A percentile compares a stretch with the other conserved stretches of the same genome.
Conservation (phyloP, 78 protist species). For the Dictyostelium brefeldianum region DNA sequence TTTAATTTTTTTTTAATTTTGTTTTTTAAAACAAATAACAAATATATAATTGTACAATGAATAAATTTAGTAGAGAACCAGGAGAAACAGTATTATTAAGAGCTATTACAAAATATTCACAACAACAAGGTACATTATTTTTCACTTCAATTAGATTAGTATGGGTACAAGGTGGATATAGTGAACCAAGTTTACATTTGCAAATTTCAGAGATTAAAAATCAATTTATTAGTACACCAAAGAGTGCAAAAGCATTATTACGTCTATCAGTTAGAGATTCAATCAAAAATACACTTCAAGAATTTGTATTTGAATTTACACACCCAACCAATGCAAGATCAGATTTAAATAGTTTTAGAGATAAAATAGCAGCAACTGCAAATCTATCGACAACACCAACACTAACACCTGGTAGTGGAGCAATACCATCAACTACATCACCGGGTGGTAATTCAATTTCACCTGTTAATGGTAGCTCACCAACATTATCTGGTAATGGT, state of each 20-base stretch:
- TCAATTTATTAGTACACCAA: constrained; percentile 49
- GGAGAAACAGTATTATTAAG: constrained; percentile 45
- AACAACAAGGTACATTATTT: constrained; percentile 49
- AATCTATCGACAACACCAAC: background rate
- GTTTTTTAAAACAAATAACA: background rate
- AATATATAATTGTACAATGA: no score
- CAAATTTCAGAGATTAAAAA: constrained; percentile 59
- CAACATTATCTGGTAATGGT: background rate
- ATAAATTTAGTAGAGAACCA: constrained; percentile 55
- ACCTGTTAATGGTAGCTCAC: background rate
- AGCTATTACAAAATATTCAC: constrained; percentile 47
- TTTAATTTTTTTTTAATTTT: background rate
- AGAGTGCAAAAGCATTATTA: constrained; percentile 55
- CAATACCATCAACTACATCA: background rate
- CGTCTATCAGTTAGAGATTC: constrained; percentile 47
- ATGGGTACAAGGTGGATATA: constrained; percentile 57
- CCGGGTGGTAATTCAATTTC: constrained; percentile 1
- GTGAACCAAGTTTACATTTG: constrained; percentile 62
- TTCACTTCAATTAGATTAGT: constrained; percentile 60
- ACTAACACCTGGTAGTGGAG: background rate
- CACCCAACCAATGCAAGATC: constrained; percentile 56
- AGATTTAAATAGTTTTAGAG: constrained; percentile 53
- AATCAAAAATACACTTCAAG: constrained; percentile 17
- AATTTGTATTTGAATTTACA: constrained; percentile 65
- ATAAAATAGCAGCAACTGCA: constrained; percentile 27